Evolutionary conservation across 225 moss, liverwort and hornwort genomes (phyloP).

Genomic region (Bryoerythrophyllum caledonicum): DNA sequence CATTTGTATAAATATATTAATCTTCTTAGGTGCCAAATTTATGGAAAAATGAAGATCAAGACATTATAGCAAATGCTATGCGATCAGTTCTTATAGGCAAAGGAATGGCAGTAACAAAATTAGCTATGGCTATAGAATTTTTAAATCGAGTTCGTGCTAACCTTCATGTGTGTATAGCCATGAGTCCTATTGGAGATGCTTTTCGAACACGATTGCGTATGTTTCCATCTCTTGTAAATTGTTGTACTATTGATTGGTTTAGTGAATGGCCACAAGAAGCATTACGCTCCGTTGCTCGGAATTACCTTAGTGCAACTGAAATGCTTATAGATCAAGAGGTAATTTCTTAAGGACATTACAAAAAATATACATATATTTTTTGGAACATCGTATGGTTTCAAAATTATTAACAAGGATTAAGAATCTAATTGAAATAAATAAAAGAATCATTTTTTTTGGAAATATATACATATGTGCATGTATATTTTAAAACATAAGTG

Average conservation of each 20-base stretch:
- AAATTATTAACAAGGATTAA: too few relatives aligned
- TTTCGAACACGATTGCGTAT: slow-evolving; percentile 74
- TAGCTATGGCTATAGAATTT: slow-evolving; percentile 65
- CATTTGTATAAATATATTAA: too few relatives aligned
- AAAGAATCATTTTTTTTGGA: too few relatives aligned
- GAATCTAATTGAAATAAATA: too few relatives aligned
- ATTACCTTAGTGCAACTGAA: slow-evolving; percentile 57
- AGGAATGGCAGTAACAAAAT: slow-evolving; percentile 61
- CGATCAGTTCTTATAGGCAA: slow-evolving; percentile 49
- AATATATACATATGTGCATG: too few relatives aligned
- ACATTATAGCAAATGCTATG: slow-evolving; percentile 74
- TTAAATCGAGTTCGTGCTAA: slow-evolving; percentile 67
- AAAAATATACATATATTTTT: background rate
- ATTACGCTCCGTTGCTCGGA: slow-evolving; percentile 64
- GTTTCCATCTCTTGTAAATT: slow-evolving; percentile 90
- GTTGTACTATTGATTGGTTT: slow-evolving; percentile 93
- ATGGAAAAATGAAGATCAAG: slow-evolving; percentile 78
- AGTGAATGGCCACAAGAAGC: slow-evolving; percentile 95
- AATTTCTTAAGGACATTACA: background rate
- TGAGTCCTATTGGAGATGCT: slow-evolving; percentile 84
- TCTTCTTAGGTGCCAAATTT: slow-evolving; percentile 62
- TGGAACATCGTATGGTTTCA: background rate
- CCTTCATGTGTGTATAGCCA: slow-evolving; percentile 72
- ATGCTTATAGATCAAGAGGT: slow-evolving; percentile 56
- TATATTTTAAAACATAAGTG: too few relatives aligned